These are phyloP conservation scores for Populus hybrid DNA, from an alignment of 441 rosid genomes.

Conservation along the genomic window DNA sequence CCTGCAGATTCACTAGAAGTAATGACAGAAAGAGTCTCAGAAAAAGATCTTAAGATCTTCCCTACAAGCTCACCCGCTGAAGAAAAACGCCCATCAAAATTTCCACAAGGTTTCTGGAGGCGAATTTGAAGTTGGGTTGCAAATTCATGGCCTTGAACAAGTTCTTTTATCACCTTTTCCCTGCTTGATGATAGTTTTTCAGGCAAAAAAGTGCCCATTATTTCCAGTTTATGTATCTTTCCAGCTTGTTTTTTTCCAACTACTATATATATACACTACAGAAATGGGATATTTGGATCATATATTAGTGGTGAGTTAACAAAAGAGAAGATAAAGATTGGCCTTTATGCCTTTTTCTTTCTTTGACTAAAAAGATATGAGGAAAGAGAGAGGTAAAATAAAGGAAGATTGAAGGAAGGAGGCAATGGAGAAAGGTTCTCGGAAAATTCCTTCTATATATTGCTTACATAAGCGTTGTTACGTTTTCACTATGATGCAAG, in stretches of 20 bases:
- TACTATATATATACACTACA: neutral
- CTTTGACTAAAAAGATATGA: neutral
- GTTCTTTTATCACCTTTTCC: constrained; percentile 34
- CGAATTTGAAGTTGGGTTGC: constrained; percentile 49
- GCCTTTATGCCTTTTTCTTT: neutral
- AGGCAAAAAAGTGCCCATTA: constrained; percentile 26
- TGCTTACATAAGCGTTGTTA: neutral
- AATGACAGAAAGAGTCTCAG: constrained; percentile 41
- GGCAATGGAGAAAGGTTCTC: neutral
- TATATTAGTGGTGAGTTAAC: neutral
- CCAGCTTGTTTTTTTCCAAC: too few species aligned
- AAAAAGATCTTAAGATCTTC: constrained; percentile 57
- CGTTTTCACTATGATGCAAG: constrained; percentile 7
- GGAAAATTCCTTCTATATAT: constrained; percentile 6
- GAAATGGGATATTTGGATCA: too few species aligned
- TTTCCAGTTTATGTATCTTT: too few species aligned
- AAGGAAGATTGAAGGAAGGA: constrained; percentile 9
- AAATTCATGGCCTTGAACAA: constrained; percentile 41
- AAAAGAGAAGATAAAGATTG: neutral
- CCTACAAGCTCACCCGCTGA: constrained; percentile 30
- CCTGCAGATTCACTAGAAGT: constrained; percentile 14
- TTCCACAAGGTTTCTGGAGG: constrained; percentile 24
- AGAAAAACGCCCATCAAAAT: neutral
- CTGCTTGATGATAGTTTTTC: constrained; percentile 16
- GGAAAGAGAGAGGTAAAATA: neutral